Base-by-base conservation (phyloP, 2,329 filamentous ascomycete genomes). In the Colletotrichum horii region DNA sequence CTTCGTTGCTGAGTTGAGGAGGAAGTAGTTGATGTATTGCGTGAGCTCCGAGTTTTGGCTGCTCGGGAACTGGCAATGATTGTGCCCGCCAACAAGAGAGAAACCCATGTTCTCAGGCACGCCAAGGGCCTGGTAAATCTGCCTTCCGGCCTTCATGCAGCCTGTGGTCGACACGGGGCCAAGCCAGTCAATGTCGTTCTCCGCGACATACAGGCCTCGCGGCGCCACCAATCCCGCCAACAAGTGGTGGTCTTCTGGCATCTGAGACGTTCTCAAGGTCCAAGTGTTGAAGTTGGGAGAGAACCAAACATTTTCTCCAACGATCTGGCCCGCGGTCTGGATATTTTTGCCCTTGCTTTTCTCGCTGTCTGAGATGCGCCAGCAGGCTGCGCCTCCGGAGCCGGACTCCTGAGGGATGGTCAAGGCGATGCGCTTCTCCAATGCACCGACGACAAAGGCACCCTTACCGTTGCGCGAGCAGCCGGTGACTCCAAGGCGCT, bases 381-480 rank as follows among this genome's bases (percentile, higher is more conserved):
- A 93, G 84, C 90, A 92, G 19, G 90, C 90, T 24, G 91, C 87
- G 55, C 90, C 91, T 70, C 91, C 91, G 1, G 90, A 89, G 24
- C 91, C 91, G 8, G 90, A 91, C 83, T 93, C 91, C 81, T 93
- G 91, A 1, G 91, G 90, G 43, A 93, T 86, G 16, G 90, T 91
- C 38, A 93, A 86, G 22, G 89, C 90, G 75, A 93, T 91, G 56
- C 91, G 90, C 70, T 85, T 80, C 75, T 91, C 90, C 26, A 93
- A 85, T 4, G 91, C 91, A 19, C 90, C 91, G 6, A 88, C 89
- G n/a, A 93, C 85, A 77, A 93, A 88, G 34, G 91, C 91, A 15
- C 91, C 91, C 84, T 93, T 93, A 71, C 91, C 91, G 82, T 93
- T 92, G 55, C 91, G 89, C 69, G 90, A 92, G 85, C 91, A 93